Conservation (phyloP, 768 basidiomycete species). For the Rhizopogon roseolus region DNA sequence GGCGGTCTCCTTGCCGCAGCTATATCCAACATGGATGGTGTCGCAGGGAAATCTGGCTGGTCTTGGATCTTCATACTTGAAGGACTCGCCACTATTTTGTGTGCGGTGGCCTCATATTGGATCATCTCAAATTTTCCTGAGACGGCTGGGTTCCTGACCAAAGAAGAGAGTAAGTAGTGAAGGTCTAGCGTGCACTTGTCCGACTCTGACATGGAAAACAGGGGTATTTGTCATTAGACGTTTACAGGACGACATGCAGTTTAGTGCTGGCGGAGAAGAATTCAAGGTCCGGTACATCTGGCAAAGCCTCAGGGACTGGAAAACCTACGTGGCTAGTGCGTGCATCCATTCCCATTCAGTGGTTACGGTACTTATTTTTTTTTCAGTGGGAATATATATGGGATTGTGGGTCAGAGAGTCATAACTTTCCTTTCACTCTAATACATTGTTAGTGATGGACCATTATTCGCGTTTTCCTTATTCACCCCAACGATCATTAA, state of each 20-base stretch:
- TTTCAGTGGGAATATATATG: conserved; percentile 63
- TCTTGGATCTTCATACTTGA: conserved; percentile 75
- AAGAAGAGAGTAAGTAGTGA: conserved; percentile 47
- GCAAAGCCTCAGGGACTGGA: conserved; percentile 64
- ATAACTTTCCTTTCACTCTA: not conserved
- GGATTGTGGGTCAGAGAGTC: conserved; percentile 48
- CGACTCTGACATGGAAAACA: conserved; percentile 15
- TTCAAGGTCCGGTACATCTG: conserved; percentile 52
- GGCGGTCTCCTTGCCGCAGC: conserved; percentile 63
- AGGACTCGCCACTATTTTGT: conserved; percentile 62
- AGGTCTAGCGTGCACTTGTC: not conserved
- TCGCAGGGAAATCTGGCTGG: conserved; percentile 61
- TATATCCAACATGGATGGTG: conserved; percentile 66
- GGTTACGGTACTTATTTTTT: not conserved
- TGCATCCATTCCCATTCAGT: conserved; percentile 5
- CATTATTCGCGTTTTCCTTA: conserved; percentile 49
- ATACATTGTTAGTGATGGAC: conserved; percentile 36
- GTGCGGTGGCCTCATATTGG: conserved; percentile 60
- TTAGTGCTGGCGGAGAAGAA: conserved; percentile 57
- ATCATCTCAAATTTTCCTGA: conserved; percentile 78
- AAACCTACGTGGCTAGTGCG: conserved; percentile 68
- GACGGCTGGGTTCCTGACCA: conserved; percentile 63
- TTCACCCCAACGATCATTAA: conserved; percentile 42
- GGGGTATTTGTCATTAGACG: conserved; percentile 62
- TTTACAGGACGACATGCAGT: conserved; percentile 58